Evolutionary conservation across 768 basidiomycete genomes (phyloP).

Genomic region (Collybia mongolica): DNA sequence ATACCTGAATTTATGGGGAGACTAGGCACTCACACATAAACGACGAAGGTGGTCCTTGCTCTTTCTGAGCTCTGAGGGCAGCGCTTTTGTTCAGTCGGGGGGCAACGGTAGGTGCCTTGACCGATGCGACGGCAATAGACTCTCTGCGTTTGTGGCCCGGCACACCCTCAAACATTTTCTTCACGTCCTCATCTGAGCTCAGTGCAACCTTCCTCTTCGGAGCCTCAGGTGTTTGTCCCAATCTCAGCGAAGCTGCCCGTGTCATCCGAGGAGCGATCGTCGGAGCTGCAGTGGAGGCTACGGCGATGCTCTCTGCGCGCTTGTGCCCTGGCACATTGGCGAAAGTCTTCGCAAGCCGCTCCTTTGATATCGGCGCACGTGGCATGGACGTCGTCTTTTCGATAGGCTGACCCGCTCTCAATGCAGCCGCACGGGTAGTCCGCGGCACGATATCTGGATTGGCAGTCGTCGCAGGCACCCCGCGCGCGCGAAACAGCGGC

Average conservation of each 20-base stretch:
- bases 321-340: slow-evolving; percentile 83
- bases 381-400: slow-evolving; percentile 43
- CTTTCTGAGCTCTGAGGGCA: slow-evolving; percentile 61
- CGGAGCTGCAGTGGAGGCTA: slow-evolving; percentile 76
- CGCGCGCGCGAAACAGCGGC: slow-evolving; percentile 61
- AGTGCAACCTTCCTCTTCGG: slow-evolving; percentile 38
- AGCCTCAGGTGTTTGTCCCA: slow-evolving; percentile 47
- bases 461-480: slow-evolving; percentile 58
- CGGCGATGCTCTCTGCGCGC: slow-evolving; percentile 61
- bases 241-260: slow-evolving; percentile 66
- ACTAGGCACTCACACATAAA: slow-evolving; percentile 58
- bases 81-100: slow-evolving; percentile 83
- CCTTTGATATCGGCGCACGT: slow-evolving; percentile 58
- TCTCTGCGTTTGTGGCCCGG: slow-evolving; percentile 84
- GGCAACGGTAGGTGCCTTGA: slow-evolving; percentile 60
- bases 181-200: slow-evolving; percentile 30
- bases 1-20: too few relatives aligned
- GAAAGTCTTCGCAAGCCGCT: slow-evolving; percentile 62
- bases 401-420: slow-evolving; percentile 60
- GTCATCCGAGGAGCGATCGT: slow-evolving; percentile 73
- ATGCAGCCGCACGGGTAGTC: slow-evolving; percentile 69
- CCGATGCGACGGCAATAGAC: slow-evolving; percentile 68
- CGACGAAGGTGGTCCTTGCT: slow-evolving; percentile 60
- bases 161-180: slow-evolving; percentile 70
- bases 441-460: slow-evolving; percentile 76